Conservation (phyloP, 1,139 yeast species). For the Sugiyamaella xylanicola region DNA sequence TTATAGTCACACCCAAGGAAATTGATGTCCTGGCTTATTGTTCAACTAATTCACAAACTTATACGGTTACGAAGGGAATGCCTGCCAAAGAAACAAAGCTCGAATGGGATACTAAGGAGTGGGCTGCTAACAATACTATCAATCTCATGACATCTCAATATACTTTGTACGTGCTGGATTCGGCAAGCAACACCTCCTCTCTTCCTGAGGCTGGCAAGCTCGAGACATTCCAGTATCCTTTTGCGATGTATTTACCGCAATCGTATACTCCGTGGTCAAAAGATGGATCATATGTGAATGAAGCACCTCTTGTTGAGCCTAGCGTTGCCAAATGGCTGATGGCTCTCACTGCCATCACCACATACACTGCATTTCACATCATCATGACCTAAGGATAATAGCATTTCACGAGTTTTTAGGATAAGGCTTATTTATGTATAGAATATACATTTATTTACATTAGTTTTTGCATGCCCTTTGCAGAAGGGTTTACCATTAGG, state of each 20-base stretch:
- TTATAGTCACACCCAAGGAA: constrained; percentile 42
- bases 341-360: constrained; percentile 25
- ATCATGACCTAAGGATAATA: constrained; percentile 19
- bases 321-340: constrained; percentile 28
- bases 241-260: constrained; percentile 45
- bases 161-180: constrained; percentile 43
- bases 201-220: constrained; percentile 43
- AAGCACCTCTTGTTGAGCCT: constrained; percentile 26
- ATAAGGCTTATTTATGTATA: background rate
- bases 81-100: constrained; percentile 38
- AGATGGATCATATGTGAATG: constrained; percentile 31
- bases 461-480: no score
- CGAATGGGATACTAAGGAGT: constrained; percentile 46
- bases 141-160: constrained; percentile 42
- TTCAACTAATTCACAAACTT: constrained; percentile 42
- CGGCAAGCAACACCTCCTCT: constrained; percentile 36
- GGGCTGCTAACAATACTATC: constrained; percentile 33
- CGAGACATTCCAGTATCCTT: constrained; percentile 37
- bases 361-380: constrained; percentile 24
- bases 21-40: constrained; percentile 45
- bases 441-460: background rate
- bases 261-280: constrained; percentile 41
- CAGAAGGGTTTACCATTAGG: no score
- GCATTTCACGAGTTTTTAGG: background rate
- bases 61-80: constrained; percentile 43